Base-by-base conservation (phyloP, 345 rosid genomes). In the Eucalyptus leucophloia region DNA sequence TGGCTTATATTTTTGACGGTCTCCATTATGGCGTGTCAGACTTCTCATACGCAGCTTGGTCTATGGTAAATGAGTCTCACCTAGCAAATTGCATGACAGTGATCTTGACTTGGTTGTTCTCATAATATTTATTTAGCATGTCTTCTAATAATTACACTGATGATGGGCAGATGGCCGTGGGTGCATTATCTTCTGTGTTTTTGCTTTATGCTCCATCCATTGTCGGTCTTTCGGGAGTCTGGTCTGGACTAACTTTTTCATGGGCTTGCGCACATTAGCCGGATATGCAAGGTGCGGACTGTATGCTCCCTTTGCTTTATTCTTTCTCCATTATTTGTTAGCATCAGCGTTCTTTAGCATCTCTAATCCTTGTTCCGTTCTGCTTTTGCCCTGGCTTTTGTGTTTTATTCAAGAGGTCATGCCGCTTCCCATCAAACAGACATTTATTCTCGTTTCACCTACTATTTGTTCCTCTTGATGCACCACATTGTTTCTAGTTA, bases 1-100 rank as follows among this genome's bases (percentile, higher is more conserved):
- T 93, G 86, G 95, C 95, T 69, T 94, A 91, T 65, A 90, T 91
- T 30, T 94, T 93, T 42, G 95, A 94, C 50, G 95, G 95, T 81
- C 91, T 94, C 87, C 94, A 94, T 77, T 94, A 91, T 21, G 94
- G 95, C 11, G 87, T 93, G n/a, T 93, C 94, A 2, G 94, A 94
- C 89, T 94, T 94, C 62, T 87, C 92, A 23, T 93, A 90, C 42
- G 93, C 94, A 30, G 95, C 95, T n/a, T 91, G 87, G 90, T 93
- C 95, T 13, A 92, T 90, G 94, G 95, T 93, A 92, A 90, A 62
- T 40, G 47, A 77, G 85, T 21, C 85, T 77, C 85, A 40, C 47
- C 85, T 77, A 77, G 47, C 9, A 40, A 77, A 77, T 40, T 77
- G 85, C 85, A 40, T 40, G 47, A 2, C 85, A 21, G 85, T 11